These are phyloP conservation scores for Amoebophrya sp. DNA, from an alignment of 169 alveolate species.

Conservation along the genomic window DNA sequence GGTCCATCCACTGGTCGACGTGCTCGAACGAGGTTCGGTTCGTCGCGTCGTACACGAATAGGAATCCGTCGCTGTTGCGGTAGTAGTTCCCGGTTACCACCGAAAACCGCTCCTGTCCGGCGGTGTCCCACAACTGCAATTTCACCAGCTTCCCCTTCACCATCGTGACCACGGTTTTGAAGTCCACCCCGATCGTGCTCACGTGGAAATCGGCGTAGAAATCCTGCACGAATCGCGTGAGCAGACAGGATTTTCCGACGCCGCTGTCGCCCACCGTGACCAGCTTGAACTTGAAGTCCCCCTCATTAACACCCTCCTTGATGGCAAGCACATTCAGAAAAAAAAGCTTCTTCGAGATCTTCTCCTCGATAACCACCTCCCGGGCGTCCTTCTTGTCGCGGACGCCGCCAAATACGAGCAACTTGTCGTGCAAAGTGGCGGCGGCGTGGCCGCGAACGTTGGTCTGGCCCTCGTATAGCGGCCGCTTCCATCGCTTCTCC, in stretches of 20 bases:
- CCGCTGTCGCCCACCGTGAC: slow-evolving; percentile 92
- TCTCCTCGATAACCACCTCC: not conserved
- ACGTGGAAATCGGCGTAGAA: slow-evolving; percentile 67
- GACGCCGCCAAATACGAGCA: not conserved
- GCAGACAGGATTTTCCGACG: slow-evolving; percentile 65
- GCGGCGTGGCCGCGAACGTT: not conserved
- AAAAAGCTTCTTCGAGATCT: not conserved
- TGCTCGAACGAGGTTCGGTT: slow-evolving; percentile 63
- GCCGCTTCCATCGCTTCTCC: not conserved
- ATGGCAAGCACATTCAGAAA: not conserved
- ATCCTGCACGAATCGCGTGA: slow-evolving; percentile 45
- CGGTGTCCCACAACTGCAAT: slow-evolving; percentile 93
- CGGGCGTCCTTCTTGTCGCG: not conserved
- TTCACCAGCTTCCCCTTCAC: slow-evolving; percentile 75
- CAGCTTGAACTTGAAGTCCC: slow-evolving; percentile 63
- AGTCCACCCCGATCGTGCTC: slow-evolving; percentile 74
- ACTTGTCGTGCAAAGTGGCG: not conserved
- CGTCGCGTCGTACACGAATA: no score
- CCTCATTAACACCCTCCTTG: slow-evolving; percentile 32
- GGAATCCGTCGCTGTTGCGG: no score
- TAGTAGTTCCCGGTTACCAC: slow-evolving; percentile 87
- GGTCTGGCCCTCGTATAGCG: not conserved
- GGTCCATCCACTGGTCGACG: slow-evolving; percentile 69
- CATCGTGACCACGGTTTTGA: slow-evolving; percentile 72
- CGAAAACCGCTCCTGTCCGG: slow-evolving; percentile 92